phyloP scores from a whole-genome alignment of 176 grass and related monocot species.

The Poa annua region DNA sequence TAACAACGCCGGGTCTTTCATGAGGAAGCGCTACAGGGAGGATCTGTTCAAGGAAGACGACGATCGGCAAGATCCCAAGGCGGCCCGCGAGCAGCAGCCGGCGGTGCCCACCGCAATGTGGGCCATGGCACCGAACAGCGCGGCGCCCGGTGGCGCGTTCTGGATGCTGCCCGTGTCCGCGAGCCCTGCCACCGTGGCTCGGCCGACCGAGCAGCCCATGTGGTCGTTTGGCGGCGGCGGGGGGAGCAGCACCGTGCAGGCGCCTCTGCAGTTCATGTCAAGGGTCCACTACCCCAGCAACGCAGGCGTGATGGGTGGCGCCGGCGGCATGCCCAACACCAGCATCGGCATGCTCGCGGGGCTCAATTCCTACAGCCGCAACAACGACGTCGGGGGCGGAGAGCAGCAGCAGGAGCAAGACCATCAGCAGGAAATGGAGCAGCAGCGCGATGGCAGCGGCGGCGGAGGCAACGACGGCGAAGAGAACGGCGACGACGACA shows the following conservation, averaged over 20 bases:
- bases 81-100: conserved; percentile 54
- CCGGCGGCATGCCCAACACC: conserved; percentile 63
- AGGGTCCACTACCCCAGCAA: conserved; percentile 65
- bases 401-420: conserved; percentile 30
- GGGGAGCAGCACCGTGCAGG: conserved; percentile 66
- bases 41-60: conserved; percentile 99
- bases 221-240: conserved; percentile 75
- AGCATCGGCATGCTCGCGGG: conserved; percentile 90
- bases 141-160: conserved; percentile 67
- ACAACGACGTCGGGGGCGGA: conserved; percentile 57
- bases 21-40: conserved; percentile 84
- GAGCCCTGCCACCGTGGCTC: conserved; percentile 42
- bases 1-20: conserved; percentile 44
- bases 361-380: conserved; percentile 68
- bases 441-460: conserved; percentile 36
- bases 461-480: conserved; percentile 38
- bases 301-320: conserved; percentile 29
- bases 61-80: conserved; percentile 66
- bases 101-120: conserved; percentile 78
- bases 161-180: conserved; percentile 95
- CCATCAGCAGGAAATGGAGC: conserved; percentile 38
- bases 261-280: conserved; percentile 76
- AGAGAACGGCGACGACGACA: conserved; percentile 40
- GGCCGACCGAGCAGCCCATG: conserved; percentile 69
- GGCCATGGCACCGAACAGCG: conserved; percentile 78